Base-by-base conservation (phyloP, 1,284 basidiomycete species). In the Phellopilus nigrolimitatus region DNA sequence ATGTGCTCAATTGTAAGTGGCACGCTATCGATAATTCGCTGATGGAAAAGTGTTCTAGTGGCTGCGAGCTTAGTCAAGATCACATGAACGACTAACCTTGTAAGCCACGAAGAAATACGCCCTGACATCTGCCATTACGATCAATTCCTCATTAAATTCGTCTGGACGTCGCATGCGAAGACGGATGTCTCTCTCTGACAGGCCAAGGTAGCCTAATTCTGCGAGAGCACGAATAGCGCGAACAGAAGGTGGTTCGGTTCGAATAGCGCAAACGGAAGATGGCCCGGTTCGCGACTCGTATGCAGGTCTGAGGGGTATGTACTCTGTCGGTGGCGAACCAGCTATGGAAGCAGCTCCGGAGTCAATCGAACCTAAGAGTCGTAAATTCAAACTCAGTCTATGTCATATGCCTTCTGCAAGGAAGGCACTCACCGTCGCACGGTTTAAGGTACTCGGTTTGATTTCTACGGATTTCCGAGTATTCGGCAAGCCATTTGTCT, bases 31-130 rank as follows among this genome's bases (percentile, higher is more conserved):
- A 54, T 44, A 15, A 49, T 37, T 10, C 53, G 40, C 53, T 54
- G 27, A 24, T 15, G 1, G 21, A n/a, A 15, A 21, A 15, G 19
- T 22, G 24, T 24, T 25, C 22, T 4, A n/a, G 19, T 5, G 9
- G 22, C 5, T 28, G 38, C 5, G 9, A 36, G 13, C 13, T 10
- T 38, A 25, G 21, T 4, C 19, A 22, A 21, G 15, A 31, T 24
- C n/a, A 34, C 6, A 12, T 36, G 10, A 17, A 39, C 12, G 5
- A 30, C 60, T 22, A 19, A 59, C 62, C 57, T 61, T 64, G 54
- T 62, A 61, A n/a, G 61, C 57, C 12, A 64, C 57, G 27, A 64
- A 57, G 53, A 62, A 62, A 52, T 63, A 64, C 8, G 59, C 59
- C 1, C 61, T 54, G 8, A 64, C 62, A 34, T 60, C 57, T 9